Percentiles rank a stretch among this genome's conserved stretches.
Conservation (phyloP, 768 basidiomycete species). For the Pulveroboletus sp. region DNA sequence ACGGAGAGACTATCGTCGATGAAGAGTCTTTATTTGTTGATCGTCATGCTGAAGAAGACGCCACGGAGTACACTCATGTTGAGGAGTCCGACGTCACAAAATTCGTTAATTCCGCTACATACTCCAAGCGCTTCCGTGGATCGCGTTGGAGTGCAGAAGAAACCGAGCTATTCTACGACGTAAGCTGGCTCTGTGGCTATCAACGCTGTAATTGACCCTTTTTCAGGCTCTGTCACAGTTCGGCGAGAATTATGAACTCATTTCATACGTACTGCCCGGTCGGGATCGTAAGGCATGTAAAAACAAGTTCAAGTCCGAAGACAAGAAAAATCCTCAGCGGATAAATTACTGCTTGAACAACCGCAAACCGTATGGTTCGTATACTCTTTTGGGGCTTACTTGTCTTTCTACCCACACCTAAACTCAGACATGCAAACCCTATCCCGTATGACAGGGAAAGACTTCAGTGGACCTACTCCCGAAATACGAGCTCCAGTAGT, state of each 20-base stretch:
- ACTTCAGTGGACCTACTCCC: slow-evolving; percentile 78
- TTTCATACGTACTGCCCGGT: slow-evolving; percentile 78
- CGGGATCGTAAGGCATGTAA: slow-evolving; percentile 87
- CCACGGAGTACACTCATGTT: slow-evolving; percentile 68
- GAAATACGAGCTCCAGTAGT: slow-evolving; percentile 49
- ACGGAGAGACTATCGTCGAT: slow-evolving; percentile 83
- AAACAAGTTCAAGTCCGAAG: slow-evolving; percentile 90
- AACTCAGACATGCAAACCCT: slow-evolving; percentile 63
- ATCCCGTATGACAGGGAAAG: slow-evolving; percentile 78
- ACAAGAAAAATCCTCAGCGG: slow-evolving; percentile 70
- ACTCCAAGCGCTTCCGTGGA: slow-evolving; percentile 74
- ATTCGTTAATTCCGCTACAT: slow-evolving; percentile 81
- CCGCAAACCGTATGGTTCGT: slow-evolving; percentile 69
- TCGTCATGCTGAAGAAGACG: slow-evolving; percentile 61
- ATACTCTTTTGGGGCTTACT: not conserved
- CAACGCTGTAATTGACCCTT: slow-evolving; percentile 5
- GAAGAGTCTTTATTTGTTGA: slow-evolving; percentile 82
- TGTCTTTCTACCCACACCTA: not conserved
- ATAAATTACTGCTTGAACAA: slow-evolving; percentile 75
- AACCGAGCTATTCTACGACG: slow-evolving; percentile 84
- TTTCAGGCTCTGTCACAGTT: slow-evolving; percentile 83
- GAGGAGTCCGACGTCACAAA: slow-evolving; percentile 80
- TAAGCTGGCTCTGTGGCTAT: slow-evolving; percentile 33
- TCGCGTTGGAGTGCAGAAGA: slow-evolving; percentile 88
- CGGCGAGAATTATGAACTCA: slow-evolving; percentile 90